phyloP scores from a whole-genome alignment of 2,329 filamentous ascomycete genomes.

The Cladosporium sp. region DNA sequence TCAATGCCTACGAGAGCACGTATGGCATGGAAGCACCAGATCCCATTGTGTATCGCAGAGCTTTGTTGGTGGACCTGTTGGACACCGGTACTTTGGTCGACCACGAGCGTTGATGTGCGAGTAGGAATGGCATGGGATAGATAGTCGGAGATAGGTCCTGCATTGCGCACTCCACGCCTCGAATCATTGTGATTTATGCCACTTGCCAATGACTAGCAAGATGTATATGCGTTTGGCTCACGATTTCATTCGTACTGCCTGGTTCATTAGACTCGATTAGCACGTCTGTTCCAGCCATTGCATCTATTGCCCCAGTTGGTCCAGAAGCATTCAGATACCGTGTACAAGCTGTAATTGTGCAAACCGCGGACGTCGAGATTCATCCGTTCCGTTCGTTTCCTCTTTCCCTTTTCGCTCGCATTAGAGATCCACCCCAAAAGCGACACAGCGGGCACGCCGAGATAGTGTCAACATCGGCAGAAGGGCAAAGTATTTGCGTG shows the following conservation, averaged over 20 bases:
- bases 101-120: slow-evolving; percentile 17
- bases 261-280: not conserved
- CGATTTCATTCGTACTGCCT: not conserved
- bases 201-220: not conserved
- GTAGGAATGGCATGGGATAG: not conserved
- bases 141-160: not conserved
- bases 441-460: slow-evolving; percentile 1
- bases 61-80: slow-evolving; percentile 35
- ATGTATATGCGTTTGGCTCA: not conserved
- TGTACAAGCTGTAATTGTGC: not conserved
- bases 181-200: not conserved
- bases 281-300: not conserved
- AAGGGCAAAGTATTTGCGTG: not conserved
- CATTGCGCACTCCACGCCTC: not conserved
- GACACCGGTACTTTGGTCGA: slow-evolving; percentile 52
- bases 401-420: slow-evolving; percentile 8
- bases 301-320: not conserved
- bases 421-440: not conserved
- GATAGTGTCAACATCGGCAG: not conserved
- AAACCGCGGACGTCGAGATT: not conserved
- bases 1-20: slow-evolving; percentile 87
- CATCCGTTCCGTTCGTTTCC: slow-evolving; percentile 4
- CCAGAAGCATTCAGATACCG: not conserved
- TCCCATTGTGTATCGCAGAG: slow-evolving; percentile 55
- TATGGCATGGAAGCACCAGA: slow-evolving; percentile 80